A percentile compares a stretch with the other conserved stretches of the same genome.
These are phyloP conservation scores for Plicaturopsis crispa DNA, from an alignment of 768 basidiomycete species.

Conservation along the genomic window DNA sequence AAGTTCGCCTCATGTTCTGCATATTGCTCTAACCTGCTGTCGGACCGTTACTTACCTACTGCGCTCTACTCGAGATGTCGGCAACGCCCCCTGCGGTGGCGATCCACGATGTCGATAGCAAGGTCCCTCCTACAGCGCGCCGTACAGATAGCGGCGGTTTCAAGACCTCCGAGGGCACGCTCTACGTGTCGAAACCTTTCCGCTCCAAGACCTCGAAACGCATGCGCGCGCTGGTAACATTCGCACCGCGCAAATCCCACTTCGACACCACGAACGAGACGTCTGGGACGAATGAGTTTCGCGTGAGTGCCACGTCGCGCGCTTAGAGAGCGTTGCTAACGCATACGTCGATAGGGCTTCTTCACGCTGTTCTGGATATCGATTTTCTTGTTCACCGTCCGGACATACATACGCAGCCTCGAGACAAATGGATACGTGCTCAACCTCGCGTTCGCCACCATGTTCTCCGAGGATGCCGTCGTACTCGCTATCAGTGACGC, in stretches of 20 bases:
- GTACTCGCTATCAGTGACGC: conserved; percentile 81
- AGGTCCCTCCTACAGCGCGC: conserved; percentile 1
- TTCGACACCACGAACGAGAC: conserved; percentile 78
- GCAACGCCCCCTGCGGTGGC: too few species aligned
- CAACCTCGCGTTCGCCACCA: conserved; percentile 71
- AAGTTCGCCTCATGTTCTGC: too few species aligned
- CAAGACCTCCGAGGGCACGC: conserved; percentile 52
- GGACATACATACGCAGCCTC: conserved; percentile 70
- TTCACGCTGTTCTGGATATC: conserved; percentile 93
- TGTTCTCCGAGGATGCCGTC: conserved; percentile 82
- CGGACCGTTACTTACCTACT: too few species aligned
- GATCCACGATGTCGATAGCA: too few species aligned
- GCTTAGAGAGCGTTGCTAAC: not conserved
- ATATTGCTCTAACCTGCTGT: too few species aligned
- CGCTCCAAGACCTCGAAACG: conserved; percentile 69
- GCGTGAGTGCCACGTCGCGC: conserved; percentile 34
- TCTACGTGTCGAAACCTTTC: conserved; percentile 72
- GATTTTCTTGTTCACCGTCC: conserved; percentile 73
- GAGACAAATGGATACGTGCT: conserved; percentile 75
- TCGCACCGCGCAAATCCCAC: conserved; percentile 76
- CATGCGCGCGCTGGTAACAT: conserved; percentile 76
- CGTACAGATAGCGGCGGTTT: conserved; percentile 21
- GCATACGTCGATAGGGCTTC: conserved; percentile 59
- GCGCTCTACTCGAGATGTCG: too few species aligned
- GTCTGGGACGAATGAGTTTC: conserved; percentile 78